Base-by-base conservation (phyloP, 2,329 filamentous ascomycete genomes). In the Ceratocystis ficicola region DNA sequence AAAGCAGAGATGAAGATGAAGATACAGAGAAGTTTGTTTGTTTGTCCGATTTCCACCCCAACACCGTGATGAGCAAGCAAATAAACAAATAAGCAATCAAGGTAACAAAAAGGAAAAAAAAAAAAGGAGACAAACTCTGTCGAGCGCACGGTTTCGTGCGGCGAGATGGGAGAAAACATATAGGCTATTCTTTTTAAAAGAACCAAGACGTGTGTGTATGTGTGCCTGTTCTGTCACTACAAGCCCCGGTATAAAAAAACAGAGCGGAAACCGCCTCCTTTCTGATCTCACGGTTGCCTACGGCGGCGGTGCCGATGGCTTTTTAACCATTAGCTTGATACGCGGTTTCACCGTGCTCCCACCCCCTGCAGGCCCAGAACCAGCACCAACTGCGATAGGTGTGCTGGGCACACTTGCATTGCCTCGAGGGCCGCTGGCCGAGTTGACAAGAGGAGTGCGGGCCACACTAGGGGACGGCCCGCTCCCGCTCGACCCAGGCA, bases 311-410 rank as follows among this genome's bases (percentile, higher is more conserved):
- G 48, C 64, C 8, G 63, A 59, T 46, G 67, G 67, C 61, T 65
- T 68, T 61, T 68, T 68, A 30, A 68, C 20, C 67, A 64, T 68
- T 7, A 68, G 41, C 44, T 66, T 68, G 36, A 68, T 68, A 10
- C 67, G 64, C 15, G 67, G 64, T 57, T 68, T 68, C 17, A 60
- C 30, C 17, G 59, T 44, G 41, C 60, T 59, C 25, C 46, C 65
- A 4, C 61, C 28, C 10, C 36, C 36, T 46, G 30, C 25, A 10
- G 48, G 25, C 48, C 10, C 22, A 6, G 17, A 20, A 12, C 48
- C 20, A 12, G n/a, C 55, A 7, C 62, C 57, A 6, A 25, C 22
- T 2, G 17, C 63, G 6, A 28, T 12, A 12, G 55, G 41, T 20
- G 62, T 50, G 8, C 44, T 59, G 4, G 62, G 41, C 22, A 22